A percentile compares a stretch with the other conserved stretches of the same genome.
phyloP scores from a whole-genome alignment of 768 basidiomycete species.

The Rhizopogon sp. region DNA sequence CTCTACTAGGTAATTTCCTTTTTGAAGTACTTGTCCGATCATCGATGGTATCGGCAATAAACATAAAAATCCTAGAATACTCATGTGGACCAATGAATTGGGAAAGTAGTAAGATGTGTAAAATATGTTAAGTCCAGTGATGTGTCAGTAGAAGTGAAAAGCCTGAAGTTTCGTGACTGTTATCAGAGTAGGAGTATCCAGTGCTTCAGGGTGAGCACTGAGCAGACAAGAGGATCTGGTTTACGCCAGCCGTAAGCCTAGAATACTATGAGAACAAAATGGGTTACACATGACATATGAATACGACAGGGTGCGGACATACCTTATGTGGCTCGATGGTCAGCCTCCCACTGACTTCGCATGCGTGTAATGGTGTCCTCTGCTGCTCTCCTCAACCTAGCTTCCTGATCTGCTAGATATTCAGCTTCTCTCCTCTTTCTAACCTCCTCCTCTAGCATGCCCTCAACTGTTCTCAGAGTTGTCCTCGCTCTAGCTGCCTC shows the following conservation, averaged over 20 bases:
- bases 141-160: background rate
- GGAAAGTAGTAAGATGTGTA: background rate
- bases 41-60: background rate
- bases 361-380: conserved; percentile 45
- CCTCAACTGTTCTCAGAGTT: conserved; percentile 50
- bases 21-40: background rate
- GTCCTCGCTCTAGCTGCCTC: conserved; percentile 54
- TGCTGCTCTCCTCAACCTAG: conserved; percentile 37
- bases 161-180: too few relatives aligned
- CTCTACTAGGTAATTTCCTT: background rate
- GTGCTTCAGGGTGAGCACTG: background rate
- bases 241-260: background rate
- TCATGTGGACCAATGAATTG: background rate
- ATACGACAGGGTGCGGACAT: background rate
- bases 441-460: conserved; percentile 56
- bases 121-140: background rate
- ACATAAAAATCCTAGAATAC: background rate
- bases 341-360: conserved; percentile 19
- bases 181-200: background rate
- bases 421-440: conserved; percentile 57
- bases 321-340: conserved; percentile 1
- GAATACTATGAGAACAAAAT: background rate
- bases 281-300: background rate
- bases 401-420: conserved; percentile 44
- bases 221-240: background rate